Percentiles rank a stretch among this genome's conserved stretches.
phyloP scores from a whole-genome alignment of 306 rosid species.

The Clitoria ternatea region DNA sequence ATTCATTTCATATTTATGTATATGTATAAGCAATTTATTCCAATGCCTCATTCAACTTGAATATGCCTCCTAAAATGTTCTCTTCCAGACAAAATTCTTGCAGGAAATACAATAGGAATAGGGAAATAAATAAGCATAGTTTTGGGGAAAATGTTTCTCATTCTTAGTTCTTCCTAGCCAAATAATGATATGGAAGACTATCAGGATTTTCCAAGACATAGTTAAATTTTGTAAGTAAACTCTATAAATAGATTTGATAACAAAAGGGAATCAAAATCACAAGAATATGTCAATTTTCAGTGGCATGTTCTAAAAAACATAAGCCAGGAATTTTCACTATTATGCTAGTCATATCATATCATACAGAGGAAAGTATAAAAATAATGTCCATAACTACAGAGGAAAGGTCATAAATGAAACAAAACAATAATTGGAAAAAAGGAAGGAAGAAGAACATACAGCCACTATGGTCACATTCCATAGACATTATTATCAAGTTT shows the following conservation, averaged over 20 bases:
- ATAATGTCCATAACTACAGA: conserved; percentile 18
- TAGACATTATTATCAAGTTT: not conserved
- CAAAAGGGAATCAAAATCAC: not conserved
- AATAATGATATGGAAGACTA: too few relatives aligned
- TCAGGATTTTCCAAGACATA: conserved; percentile 3
- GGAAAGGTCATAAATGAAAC: conserved; percentile 3
- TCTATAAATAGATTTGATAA: not conserved
- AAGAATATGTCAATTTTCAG: not conserved
- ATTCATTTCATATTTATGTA: too few relatives aligned
- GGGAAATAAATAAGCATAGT: not conserved
- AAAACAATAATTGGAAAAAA: conserved; percentile 14
- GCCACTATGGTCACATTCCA: not conserved
- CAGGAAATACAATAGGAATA: not conserved
- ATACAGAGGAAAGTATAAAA: conserved; percentile 27
- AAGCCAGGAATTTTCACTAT: conserved; percentile 19
- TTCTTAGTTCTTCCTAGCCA: too few relatives aligned
- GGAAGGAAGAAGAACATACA: not conserved
- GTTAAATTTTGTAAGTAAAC: not conserved
- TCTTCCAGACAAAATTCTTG: not conserved
- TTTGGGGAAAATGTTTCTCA: not conserved
- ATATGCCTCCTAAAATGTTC: not conserved
- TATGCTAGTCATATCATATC: not conserved
- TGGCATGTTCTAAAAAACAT: not conserved
- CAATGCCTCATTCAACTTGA: not conserved
- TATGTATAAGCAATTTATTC: not conserved